Evolutionary conservation across 2,329 filamentous ascomycete genomes (phyloP).

Genomic region (Helminthosporium solani): DNA sequence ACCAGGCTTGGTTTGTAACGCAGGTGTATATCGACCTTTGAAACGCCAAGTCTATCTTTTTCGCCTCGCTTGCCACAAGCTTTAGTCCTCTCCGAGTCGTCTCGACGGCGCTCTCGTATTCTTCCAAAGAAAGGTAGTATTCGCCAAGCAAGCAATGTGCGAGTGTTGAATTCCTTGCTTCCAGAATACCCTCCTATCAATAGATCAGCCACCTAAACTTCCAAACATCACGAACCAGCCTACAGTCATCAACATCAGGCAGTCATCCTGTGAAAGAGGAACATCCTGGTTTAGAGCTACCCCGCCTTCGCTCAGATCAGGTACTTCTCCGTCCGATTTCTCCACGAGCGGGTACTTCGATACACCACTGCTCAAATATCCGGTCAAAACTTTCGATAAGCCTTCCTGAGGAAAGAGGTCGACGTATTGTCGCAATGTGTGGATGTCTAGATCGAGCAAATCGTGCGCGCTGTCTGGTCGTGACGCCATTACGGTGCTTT

Average conservation of each 20-base stretch:
- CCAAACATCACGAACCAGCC: conserved; percentile 2
- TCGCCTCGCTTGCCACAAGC: conserved; percentile 60
- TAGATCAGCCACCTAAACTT: conserved; percentile 3
- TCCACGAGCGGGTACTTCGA: conserved; percentile 71
- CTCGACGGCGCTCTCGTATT: conserved; percentile 79
- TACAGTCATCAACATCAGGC: conserved; percentile 72
- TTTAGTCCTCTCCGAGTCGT: conserved; percentile 72
- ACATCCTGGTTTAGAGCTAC: conserved; percentile 48
- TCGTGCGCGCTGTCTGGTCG: conserved; percentile 40
- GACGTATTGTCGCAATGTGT: conserved; percentile 77
- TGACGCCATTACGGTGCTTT: conserved; percentile 31
- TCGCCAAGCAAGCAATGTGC: conserved; percentile 81
- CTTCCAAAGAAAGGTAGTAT: conserved; percentile 81
- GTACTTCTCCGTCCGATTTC: conserved; percentile 32
- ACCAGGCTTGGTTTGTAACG: background rate
- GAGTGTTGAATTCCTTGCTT: conserved; percentile 66
- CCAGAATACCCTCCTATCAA: conserved; percentile 48
- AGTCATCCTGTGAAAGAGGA: conserved; percentile 72
- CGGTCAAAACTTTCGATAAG: conserved; percentile 76
- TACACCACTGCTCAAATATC: conserved; percentile 77
- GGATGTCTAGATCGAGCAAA: conserved; percentile 69
- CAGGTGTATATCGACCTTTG: conserved; percentile 32
- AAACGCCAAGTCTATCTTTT: conserved; percentile 68
- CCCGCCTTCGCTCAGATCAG: conserved; percentile 50
- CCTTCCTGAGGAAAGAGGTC: conserved; percentile 81